phyloP scores from a whole-genome alignment of 805 yeast species.

The Cyberlindnera suaveolens region DNA sequence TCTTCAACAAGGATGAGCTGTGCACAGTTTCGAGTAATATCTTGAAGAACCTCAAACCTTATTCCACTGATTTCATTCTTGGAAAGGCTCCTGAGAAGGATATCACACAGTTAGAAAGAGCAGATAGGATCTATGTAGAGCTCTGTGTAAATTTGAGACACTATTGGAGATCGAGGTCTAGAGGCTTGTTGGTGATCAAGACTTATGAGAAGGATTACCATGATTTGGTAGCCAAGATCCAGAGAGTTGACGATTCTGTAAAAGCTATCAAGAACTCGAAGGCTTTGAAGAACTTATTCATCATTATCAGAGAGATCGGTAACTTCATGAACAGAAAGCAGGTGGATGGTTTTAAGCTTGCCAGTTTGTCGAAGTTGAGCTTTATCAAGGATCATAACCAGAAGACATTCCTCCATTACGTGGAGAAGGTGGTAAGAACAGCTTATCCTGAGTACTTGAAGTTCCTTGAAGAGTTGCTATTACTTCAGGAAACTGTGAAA shows the following conservation, averaged over 20 bases:
- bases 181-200: slow-evolving; percentile 68
- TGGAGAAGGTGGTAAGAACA: slow-evolving; percentile 80
- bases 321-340: slow-evolving; percentile 96
- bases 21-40: slow-evolving; percentile 68
- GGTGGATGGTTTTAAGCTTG: slow-evolving; percentile 86
- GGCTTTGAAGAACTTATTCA: slow-evolving; percentile 65
- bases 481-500: slow-evolving; percentile 49
- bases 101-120: slow-evolving; percentile 71
- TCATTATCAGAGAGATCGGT: slow-evolving; percentile 85
- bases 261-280: slow-evolving; percentile 59
- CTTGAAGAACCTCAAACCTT: slow-evolving; percentile 72
- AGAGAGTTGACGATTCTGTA: slow-evolving; percentile 68
- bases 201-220: slow-evolving; percentile 73
- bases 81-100: slow-evolving; percentile 53
- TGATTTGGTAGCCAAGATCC: slow-evolving; percentile 62
- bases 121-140: slow-evolving; percentile 81
- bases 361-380: slow-evolving; percentile 82
- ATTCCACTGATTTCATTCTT: slow-evolving; percentile 55
- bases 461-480: slow-evolving; percentile 66
- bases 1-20: slow-evolving; percentile 69
- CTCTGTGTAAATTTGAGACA: slow-evolving; percentile 76
- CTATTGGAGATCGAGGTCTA: slow-evolving; percentile 89
- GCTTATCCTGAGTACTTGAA: slow-evolving; percentile 73
- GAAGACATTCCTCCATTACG: slow-evolving; percentile 84
- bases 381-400: slow-evolving; percentile 88